Evolutionary conservation across 2,329 filamentous ascomycete species (phyloP), one percentile per base, ranked within the genome.

Genomic region (Leptographium wingfieldii): DNA sequence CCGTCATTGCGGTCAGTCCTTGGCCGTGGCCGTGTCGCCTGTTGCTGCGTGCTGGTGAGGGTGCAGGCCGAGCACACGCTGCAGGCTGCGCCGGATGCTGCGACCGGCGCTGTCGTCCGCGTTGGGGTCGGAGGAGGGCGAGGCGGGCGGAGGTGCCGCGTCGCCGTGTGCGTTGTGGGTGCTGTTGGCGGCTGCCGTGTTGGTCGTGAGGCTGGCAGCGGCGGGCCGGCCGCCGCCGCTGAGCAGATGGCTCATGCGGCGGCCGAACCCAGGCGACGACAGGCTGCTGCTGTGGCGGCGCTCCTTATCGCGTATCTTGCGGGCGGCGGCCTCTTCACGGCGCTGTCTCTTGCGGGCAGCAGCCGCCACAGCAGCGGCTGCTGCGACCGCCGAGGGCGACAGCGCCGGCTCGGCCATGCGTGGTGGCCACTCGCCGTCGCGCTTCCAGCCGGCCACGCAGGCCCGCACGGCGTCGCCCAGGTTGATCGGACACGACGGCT

Each of bases 381-480:
- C 38, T 3, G 56, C 33, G 19, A 46, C 33, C 0, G 57, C 16
- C 6, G 59, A 10, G 19, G 43, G 11, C 35, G 52, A n/a, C 43
- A 22, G 10, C 7, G 51, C n/a, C 11, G 33, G 29, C 49, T 55
- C 31, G 25, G 54, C 27, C 52, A 29, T 27, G 16, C 54, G 83
- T 1, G 88, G 90, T 5, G 92, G 92, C 92, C 92, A 97, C 71
- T 96, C 90, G 19, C 91, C 92, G 67, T 94, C 90, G 49, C 89
- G 81, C 72, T 95, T 95, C 92, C 92, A 96, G 52, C 92, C 92
- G 33, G 87, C 80, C 0, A 97, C 91, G 65, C 92, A 88, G 14
- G 89, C 84, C 11, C 84, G 81, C 27, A 89, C 83, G 75, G 96
- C 85, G 66, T 95, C 90, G 35, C 80, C 76, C 0, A 97, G 80